Percentiles rank a stretch among this genome's conserved stretches.
Conservation (phyloP, 2,329 filamentous ascomycete species). For the Hypomyces rosellus region DNA sequence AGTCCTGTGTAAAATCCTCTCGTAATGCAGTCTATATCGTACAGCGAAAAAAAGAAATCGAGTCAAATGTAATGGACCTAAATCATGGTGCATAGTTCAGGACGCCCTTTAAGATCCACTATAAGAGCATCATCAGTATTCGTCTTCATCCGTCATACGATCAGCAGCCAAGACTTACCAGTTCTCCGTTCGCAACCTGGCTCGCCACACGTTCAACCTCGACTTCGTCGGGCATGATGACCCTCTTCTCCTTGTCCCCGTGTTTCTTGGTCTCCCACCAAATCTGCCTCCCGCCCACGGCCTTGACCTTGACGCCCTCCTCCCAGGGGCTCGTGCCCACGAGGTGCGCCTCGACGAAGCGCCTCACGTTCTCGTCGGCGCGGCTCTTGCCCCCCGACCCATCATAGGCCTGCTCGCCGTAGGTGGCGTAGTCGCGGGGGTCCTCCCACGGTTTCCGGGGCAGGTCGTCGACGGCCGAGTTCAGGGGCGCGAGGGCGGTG, state of each 20-base stretch:
- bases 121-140: not conserved
- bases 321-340: constrained; percentile 75
- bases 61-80: not conserved
- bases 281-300: constrained; percentile 56
- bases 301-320: constrained; percentile 58
- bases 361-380: constrained; percentile 67
- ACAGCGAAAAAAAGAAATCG: not conserved
- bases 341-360: constrained; percentile 83
- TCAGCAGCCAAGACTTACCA: constrained; percentile 40
- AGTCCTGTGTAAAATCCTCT: no score
- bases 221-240: constrained; percentile 73
- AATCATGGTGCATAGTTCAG: constrained; percentile 35
- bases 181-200: constrained; percentile 78
- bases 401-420: constrained; percentile 68
- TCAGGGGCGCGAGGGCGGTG: constrained; percentile 82
- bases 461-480: constrained; percentile 69
- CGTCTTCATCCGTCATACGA: not conserved
- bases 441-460: constrained; percentile 85
- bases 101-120: constrained; percentile 61
- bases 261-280: constrained; percentile 67
- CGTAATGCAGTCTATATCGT: not conserved
- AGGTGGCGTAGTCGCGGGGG: constrained; percentile 60
- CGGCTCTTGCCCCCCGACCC: constrained; percentile 68
- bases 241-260: constrained; percentile 47
- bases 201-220: constrained; percentile 70